These are phyloP conservation scores for Auricularia sp. DNA, from an alignment of 768 basidiomycete species.

Conservation along the genomic window DNA sequence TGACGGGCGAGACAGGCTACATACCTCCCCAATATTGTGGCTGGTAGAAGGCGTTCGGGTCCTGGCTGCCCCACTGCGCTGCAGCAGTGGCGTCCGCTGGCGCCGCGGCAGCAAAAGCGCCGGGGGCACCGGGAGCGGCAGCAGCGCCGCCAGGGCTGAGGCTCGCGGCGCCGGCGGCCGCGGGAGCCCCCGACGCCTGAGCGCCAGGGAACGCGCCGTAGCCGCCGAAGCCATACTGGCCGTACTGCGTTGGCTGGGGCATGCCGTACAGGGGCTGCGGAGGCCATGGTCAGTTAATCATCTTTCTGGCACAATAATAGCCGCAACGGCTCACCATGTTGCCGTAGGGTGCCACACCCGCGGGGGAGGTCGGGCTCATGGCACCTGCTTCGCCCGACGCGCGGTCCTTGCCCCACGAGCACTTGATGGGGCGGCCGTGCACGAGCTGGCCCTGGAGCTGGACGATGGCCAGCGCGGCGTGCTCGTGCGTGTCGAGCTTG, in stretches of 20 bases:
- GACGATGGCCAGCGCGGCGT: constrained; percentile 96
- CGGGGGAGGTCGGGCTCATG: constrained; percentile 51
- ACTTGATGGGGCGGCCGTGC: constrained; percentile 94
- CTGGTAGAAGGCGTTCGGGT: constrained; percentile 37
- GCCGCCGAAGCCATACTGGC: constrained; percentile 60
- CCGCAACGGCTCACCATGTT: constrained; percentile 56
- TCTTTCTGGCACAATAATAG: constrained; percentile 1
- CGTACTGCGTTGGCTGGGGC: constrained; percentile 73
- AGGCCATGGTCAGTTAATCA: constrained; percentile 2
- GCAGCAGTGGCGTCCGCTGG: constrained; percentile 36
- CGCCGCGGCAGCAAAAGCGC: constrained; percentile 48
- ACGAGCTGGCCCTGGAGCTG: constrained; percentile 96
- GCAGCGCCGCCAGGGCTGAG: constrained; percentile 5
- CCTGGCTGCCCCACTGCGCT: constrained; percentile 69
- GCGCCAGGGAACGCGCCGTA: constrained; percentile 36
- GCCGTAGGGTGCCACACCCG: constrained; percentile 49
- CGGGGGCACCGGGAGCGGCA: constrained; percentile 2
- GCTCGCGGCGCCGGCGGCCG: constrained; percentile 19
- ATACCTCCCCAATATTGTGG: constrained; percentile 16
- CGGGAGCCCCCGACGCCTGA: constrained; percentile 43
- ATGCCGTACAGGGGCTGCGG: constrained; percentile 80
- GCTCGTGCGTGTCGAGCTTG: constrained; percentile 96
- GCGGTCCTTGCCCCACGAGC: constrained; percentile 97
- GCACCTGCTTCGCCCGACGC: constrained; percentile 49
- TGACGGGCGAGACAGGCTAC: constrained; percentile 1